Base-by-base conservation (phyloP, 2,329 filamentous ascomycete genomes). In the Laburnicola sp. region DNA sequence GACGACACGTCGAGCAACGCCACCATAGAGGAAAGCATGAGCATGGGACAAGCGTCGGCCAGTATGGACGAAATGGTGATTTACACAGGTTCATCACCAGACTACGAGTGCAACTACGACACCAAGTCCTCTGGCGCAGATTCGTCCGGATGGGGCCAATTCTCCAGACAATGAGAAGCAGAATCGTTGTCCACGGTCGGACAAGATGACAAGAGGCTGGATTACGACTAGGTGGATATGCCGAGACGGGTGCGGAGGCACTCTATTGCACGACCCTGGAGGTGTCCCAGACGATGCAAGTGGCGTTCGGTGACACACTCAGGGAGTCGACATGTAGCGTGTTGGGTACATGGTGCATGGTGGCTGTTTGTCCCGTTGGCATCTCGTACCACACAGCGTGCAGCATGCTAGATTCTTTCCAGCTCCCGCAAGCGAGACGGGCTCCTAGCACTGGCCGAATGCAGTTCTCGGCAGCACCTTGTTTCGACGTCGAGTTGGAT, bases 1-100 rank as follows among this genome's bases (percentile, higher is more conserved):
- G 64, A 64, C 16, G 65, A 69, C 42, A 64, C 53, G 7, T 59
- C 63, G 45, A 66, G 63, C 10, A 48, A 63, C 21, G 65, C 63
- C 30, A 65, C 65, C 23, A 60, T 60, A 22, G 69, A 68, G 28
- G 51, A 59, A 43, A 48, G 36, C 6, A 27, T 54, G 21, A 42
- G 48, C 31, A 42, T 40, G 45, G 44, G 42, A n/a, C 49, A 27
- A 26, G 40, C 50, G 42, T 50, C 58, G 6, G 35, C 38, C 11
- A 54, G 45, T 44, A 22, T 56, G 47, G 56, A 63, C 31, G 59
- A 63, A 25, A 60, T 55, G 25, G 31, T 59, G 34, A 53, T 60
- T 40, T 66, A 65, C 48, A 62, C 60, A 40, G 59, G 57, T 16
- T 54, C 54, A 6, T 64, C 63, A 50, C 60, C 62, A 9, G 59